Evolutionary conservation across 1,284 basidiomycete species (phyloP).

Genomic region (Spongiforma sp.): DNA sequence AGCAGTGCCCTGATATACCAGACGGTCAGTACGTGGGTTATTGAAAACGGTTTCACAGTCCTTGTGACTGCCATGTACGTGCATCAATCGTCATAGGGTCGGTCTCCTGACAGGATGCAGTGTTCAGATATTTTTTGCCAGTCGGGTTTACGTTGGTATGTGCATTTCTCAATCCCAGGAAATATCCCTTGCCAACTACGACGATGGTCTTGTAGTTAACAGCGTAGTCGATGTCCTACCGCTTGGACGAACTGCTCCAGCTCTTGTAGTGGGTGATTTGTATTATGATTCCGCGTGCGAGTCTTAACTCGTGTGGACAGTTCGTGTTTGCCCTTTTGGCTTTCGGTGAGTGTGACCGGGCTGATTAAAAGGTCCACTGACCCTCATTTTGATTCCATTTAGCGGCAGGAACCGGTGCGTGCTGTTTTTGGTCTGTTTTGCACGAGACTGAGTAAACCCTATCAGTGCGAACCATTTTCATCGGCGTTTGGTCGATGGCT

Average conservation of each 20-base stretch:
- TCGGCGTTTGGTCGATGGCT: slow-evolving; percentile 15
- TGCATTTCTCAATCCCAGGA: background rate
- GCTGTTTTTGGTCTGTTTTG: background rate
- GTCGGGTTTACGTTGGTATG: slow-evolving; percentile 17
- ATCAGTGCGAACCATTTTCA: slow-evolving; percentile 16
- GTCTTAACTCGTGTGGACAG: slow-evolving; percentile 8
- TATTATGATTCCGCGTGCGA: background rate
- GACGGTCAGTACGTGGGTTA: slow-evolving; percentile 15
- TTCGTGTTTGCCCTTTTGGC: slow-evolving; percentile 13
- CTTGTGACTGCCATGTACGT: slow-evolving; percentile 22
- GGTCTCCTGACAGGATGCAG: slow-evolving; percentile 11
- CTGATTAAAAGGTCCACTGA: background rate
- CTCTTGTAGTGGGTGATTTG: slow-evolving; percentile 15
- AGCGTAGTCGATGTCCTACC: slow-evolving; percentile 9
- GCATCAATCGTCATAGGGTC: background rate
- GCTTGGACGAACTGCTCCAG: slow-evolving; percentile 16
- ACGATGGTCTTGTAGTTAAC: slow-evolving; percentile 14
- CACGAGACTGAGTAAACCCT: slow-evolving; percentile 5
- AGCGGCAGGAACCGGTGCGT: slow-evolving; percentile 15
- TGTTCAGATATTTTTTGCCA: slow-evolving; percentile 24
- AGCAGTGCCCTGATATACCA: slow-evolving; percentile 5
- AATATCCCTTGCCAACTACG: background rate
- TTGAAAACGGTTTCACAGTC: slow-evolving; percentile 20
- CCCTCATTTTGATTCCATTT: background rate
- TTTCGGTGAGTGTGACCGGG: slow-evolving; percentile 14